Evolutionary conservation across 1,284 basidiomycete genomes (phyloP).

Genomic region (Malassezia slooffiae): DNA sequence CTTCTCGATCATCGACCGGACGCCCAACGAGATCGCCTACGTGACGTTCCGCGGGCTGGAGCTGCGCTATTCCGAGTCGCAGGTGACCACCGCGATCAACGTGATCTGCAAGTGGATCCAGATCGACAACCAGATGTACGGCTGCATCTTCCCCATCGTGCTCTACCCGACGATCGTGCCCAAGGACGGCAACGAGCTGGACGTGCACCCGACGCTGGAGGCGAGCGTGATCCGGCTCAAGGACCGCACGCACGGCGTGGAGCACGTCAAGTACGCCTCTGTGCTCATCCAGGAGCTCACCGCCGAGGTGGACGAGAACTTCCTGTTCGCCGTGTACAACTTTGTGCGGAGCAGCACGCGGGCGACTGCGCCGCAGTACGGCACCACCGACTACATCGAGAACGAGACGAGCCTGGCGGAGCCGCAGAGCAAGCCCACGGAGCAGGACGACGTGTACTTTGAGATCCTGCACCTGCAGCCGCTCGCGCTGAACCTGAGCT

Average conservation of each 20-base stretch:
- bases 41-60: constrained; percentile 67
- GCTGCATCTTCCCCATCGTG: constrained; percentile 87
- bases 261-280: constrained; percentile 94
- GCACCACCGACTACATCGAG: constrained; percentile 57
- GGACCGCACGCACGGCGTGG: constrained; percentile 75
- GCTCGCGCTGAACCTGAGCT: constrained; percentile 80
- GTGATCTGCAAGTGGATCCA: constrained; percentile 81
- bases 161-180: constrained; percentile 86
- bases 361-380: constrained; percentile 17
- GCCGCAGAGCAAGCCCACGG: constrained; percentile 54
- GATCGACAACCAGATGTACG: constrained; percentile 85
- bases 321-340: constrained; percentile 83
- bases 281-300: constrained; percentile 87
- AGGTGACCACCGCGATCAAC: constrained; percentile 68
- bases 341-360: constrained; percentile 61
- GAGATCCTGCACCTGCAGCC: constrained; percentile 96
- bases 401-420: constrained; percentile 68
- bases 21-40: constrained; percentile 82
- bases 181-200: constrained; percentile 65
- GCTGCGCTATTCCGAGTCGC: constrained; percentile 74
- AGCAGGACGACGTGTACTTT: constrained; percentile 66
- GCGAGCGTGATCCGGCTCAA: constrained; percentile 78
- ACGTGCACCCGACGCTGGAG: constrained; percentile 80
- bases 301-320: constrained; percentile 91
- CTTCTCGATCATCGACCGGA: constrained; percentile 78